phyloP scores from a whole-genome alignment of 176 grass and related monocot genomes.

The maize (Zea mays) region DNA sequence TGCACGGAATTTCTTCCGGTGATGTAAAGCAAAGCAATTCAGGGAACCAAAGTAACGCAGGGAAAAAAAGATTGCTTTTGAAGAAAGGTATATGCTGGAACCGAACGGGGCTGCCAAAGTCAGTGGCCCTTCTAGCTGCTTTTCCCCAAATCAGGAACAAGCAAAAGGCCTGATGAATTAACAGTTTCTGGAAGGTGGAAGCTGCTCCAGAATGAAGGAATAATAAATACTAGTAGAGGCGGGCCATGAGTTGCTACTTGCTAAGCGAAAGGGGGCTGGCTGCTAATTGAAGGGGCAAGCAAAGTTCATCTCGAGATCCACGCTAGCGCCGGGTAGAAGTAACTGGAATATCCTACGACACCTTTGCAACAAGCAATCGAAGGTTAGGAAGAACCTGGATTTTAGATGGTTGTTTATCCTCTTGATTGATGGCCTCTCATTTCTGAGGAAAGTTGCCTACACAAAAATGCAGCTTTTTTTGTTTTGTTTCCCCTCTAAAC shows the following conservation, averaged over 20 bases:
- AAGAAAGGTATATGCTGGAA: constrained; percentile 52
- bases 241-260: constrained; percentile 44
- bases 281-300: constrained; percentile 35
- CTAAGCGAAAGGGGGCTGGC: constrained; percentile 20
- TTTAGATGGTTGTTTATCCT: neutral
- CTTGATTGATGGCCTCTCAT: neutral
- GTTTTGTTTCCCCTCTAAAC: neutral
- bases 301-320: constrained; percentile 49
- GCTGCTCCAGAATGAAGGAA: constrained; percentile 9
- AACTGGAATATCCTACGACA: constrained; percentile 48
- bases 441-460: neutral
- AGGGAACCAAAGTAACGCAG: constrained; percentile 22
- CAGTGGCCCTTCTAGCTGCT: constrained; percentile 33
- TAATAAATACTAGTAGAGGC: constrained; percentile 24
- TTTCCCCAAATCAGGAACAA: constrained; percentile 45
- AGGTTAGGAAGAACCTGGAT: constrained; percentile 5
- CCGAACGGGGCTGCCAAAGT: constrained; percentile 27
- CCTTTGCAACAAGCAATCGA: constrained; percentile 34
- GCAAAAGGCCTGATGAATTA: constrained; percentile 46
- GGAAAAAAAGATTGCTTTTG: constrained; percentile 37
- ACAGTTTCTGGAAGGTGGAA: constrained; percentile 42
- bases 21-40: constrained; percentile 48
- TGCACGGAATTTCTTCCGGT: neutral
- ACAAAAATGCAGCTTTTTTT: neutral
- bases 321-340: constrained; percentile 29